Conservation (phyloP, 805 yeast genomes). For the Komagataella ulmi region DNA sequence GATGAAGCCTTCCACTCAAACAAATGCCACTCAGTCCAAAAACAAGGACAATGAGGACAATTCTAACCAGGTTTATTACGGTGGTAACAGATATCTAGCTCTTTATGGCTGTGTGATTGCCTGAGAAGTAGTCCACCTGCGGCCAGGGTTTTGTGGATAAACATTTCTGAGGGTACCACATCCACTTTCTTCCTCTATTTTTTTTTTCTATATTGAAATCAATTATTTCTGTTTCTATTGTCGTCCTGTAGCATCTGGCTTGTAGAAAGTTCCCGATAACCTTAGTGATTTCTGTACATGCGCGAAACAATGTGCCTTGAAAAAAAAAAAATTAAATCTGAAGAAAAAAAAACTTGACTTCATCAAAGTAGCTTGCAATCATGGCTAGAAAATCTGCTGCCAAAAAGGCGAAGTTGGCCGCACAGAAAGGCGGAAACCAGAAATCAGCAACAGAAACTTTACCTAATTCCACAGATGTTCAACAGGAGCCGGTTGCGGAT, state of each 20-base stretch:
- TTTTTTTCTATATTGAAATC: background rate
- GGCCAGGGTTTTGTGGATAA: background rate
- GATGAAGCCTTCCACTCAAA: background rate
- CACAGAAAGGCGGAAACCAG: background rate
- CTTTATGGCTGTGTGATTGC: background rate
- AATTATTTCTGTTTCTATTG: too few relatives aligned
- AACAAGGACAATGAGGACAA: background rate
- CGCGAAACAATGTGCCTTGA: background rate
- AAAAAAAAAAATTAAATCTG: too few relatives aligned
- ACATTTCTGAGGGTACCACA: background rate
- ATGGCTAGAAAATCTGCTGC: background rate
- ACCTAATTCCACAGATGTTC: background rate
- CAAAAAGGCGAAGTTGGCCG: background rate
- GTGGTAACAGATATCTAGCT: background rate
- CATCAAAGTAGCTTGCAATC: background rate
- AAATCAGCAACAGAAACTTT: background rate
- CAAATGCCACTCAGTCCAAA: background rate
- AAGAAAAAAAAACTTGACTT: background rate
- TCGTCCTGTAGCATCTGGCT: background rate
- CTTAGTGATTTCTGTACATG: background rate
- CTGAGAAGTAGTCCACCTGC: background rate
- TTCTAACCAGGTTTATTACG: background rate
- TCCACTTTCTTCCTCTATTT: background rate
- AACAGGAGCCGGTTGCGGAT: background rate
- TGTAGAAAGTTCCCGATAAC: background rate